Evolutionary conservation across 805 yeast genomes (phyloP).

Genomic region (Wickerhamomyces alni): DNA sequence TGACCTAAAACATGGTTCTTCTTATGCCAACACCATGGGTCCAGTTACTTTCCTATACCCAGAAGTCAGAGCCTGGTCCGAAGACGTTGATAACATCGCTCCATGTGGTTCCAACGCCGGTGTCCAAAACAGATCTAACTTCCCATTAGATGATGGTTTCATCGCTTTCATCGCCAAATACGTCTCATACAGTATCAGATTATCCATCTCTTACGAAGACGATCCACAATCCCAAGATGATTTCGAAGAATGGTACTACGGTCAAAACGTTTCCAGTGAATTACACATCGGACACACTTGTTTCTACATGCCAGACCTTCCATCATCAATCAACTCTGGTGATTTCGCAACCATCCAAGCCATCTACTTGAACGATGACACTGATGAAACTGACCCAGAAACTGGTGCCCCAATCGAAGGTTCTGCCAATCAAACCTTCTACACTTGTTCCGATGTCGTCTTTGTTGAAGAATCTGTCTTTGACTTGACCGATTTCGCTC

Average conservation of each 20-base stretch:
- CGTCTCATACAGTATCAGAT: conserved; percentile 31
- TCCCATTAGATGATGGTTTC: conserved; percentile 42
- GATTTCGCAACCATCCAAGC: conserved; percentile 40
- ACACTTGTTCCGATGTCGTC: conserved; percentile 39
- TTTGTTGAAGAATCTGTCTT: conserved; percentile 38
- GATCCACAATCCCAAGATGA: conserved; percentile 35
- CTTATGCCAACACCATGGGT: conserved; percentile 21
- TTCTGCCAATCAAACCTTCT: conserved; percentile 33
- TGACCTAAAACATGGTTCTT: conserved; percentile 21
- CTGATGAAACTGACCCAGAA: conserved; percentile 11
- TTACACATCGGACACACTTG: conserved; percentile 41
- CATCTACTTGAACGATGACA: conserved; percentile 31
- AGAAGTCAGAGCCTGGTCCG: conserved; percentile 39
- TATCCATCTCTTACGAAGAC: conserved; percentile 33
- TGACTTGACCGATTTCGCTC: conserved; percentile 27
- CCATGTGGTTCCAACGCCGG: conserved; percentile 39
- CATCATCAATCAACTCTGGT: conserved; percentile 31
- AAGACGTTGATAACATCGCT: conserved; percentile 36
- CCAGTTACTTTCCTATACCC: conserved; percentile 33
- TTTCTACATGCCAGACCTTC: conserved; percentile 38
- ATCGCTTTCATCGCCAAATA: conserved; percentile 40
- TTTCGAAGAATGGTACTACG: conserved; percentile 33
- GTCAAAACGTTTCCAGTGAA: conserved; percentile 32
- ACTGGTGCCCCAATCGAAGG: conserved; percentile 31
- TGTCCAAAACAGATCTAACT: conserved; percentile 33